phyloP scores from a whole-genome alignment of 495 filamentous ascomycete species.

The Staphylotrichum tortipilum region DNA sequence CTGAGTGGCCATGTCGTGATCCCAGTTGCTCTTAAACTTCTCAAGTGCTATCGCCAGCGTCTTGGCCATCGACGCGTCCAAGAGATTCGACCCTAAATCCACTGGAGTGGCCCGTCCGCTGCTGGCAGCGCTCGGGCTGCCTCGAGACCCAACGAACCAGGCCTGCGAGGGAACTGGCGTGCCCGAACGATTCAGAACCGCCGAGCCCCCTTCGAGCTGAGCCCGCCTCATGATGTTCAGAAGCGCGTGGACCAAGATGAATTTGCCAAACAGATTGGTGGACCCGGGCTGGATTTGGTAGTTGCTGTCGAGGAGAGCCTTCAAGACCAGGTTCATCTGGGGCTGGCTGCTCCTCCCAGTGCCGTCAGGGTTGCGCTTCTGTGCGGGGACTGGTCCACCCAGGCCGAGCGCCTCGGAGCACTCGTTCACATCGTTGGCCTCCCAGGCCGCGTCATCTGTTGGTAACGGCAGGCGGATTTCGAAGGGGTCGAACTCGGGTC shows the following conservation, averaged over 20 bases:
- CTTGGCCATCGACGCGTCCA: conserved; percentile 27
- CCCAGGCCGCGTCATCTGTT: conserved; percentile 59
- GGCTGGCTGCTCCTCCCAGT: conserved; percentile 51
- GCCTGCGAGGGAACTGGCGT: conserved; percentile 43
- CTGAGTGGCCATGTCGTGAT: conserved; percentile 53
- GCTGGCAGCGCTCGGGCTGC: conserved; percentile 25
- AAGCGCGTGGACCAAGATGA: conserved; percentile 58
- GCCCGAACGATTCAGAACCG: conserved; percentile 27
- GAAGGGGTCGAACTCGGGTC: conserved; percentile 46
- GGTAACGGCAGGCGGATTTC: conserved; percentile 54
- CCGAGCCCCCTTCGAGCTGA: conserved; percentile 25
- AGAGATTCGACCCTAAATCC: conserved; percentile 22
- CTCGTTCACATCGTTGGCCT: conserved; percentile 42
- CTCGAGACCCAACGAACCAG: conserved; percentile 34
- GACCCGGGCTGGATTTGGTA: conserved; percentile 45
- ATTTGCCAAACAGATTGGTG: conserved; percentile 60
- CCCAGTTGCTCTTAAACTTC: conserved; percentile 59
- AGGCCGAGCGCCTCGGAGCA: conserved; percentile 55
- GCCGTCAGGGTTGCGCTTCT: conserved; percentile 44
- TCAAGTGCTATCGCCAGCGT: conserved; percentile 41
- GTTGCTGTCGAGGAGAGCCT: conserved; percentile 44
- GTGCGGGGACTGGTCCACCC: conserved; percentile 38
- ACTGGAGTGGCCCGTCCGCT: conserved; percentile 48
- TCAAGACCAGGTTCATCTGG: conserved; percentile 45
- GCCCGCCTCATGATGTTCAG: conserved; percentile 44